These are phyloP conservation scores for Chlorella sp. DNA, from an alignment of 139 green algal genomes.

Conservation along the genomic window DNA sequence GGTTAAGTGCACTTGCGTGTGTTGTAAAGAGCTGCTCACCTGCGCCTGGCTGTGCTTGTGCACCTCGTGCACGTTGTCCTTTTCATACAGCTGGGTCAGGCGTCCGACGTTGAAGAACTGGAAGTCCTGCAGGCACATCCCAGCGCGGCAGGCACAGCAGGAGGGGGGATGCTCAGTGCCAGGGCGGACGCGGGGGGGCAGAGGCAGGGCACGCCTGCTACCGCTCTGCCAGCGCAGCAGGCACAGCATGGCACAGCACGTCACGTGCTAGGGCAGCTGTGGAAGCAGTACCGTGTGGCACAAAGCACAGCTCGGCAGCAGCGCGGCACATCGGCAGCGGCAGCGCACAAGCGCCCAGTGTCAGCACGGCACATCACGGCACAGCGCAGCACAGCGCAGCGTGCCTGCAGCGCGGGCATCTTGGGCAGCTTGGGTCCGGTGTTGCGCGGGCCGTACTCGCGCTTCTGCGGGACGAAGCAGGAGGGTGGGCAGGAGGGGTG, in stretches of 20 bases:
- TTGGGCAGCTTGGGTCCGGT: slow-evolving; percentile 82
- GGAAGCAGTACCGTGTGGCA: too few species aligned
- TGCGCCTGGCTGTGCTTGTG: slow-evolving; percentile 66
- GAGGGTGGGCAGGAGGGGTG: not conserved
- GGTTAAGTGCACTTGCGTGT: too few species aligned
- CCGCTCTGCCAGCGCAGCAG: too few species aligned
- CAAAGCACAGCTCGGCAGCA: too few species aligned
- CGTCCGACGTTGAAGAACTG: slow-evolving; percentile 95
- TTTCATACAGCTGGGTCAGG: slow-evolving; percentile 91
- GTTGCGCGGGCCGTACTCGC: slow-evolving; percentile 38
- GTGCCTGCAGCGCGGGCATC: slow-evolving; percentile 82
- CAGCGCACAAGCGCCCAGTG: not conserved
- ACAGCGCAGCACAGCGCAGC: not conserved
- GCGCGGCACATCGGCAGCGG: too few species aligned
- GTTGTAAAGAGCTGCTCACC: not conserved
- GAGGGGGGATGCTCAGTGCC: not conserved
- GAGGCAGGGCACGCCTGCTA: too few species aligned
- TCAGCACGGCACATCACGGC: not conserved
- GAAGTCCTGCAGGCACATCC: slow-evolving; percentile 87
- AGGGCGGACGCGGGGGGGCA: too few species aligned
- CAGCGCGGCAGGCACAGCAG: too few species aligned
- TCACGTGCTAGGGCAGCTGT: too few species aligned
- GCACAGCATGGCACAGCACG: not conserved
- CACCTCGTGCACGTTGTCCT: slow-evolving; percentile 82
- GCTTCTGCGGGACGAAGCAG: slow-evolving; percentile 6